Evolutionary conservation across 2,329 filamentous ascomycete genomes (phyloP).

Genomic region (Alternaria brassicae): DNA sequence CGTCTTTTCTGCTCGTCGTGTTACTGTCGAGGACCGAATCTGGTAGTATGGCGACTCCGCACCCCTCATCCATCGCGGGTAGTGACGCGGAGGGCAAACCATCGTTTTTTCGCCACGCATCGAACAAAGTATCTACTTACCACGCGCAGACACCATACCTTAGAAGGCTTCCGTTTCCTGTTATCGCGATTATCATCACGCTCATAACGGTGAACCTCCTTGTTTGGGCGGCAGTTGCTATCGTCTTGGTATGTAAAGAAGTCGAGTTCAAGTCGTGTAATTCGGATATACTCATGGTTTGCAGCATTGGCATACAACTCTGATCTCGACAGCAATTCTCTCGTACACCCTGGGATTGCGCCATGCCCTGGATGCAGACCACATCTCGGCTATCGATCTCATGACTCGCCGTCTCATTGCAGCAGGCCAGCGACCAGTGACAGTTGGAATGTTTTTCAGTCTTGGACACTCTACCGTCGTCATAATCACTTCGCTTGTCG

Average conservation of each 20-base stretch:
- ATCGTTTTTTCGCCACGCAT: constrained; percentile 32
- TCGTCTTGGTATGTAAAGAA: constrained; percentile 59
- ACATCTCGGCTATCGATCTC: constrained; percentile 89
- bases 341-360: constrained; percentile 89
- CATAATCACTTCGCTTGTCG: constrained; percentile 85
- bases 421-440: constrained; percentile 82
- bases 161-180: constrained; percentile 62
- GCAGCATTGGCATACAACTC: constrained; percentile 55
- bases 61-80: constrained; percentile 15
- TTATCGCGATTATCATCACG: constrained; percentile 63
- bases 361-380: constrained; percentile 97
- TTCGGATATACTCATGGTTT: neutral
- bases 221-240: constrained; percentile 65
- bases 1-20: neutral
- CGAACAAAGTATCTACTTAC: constrained; percentile 53
- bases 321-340: constrained; percentile 82
- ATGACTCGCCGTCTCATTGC: constrained; percentile 92
- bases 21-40: neutral
- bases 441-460: constrained; percentile 93
- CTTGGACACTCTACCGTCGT: constrained; percentile 95
- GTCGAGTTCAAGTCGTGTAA: neutral
- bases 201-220: constrained; percentile 62
- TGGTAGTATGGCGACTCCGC: constrained; percentile 22
- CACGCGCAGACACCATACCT: constrained; percentile 63
- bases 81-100: constrained; percentile 21